phyloP scores from a whole-genome alignment of 2,329 filamentous ascomycete species.

The Sporothrix humicola region DNA sequence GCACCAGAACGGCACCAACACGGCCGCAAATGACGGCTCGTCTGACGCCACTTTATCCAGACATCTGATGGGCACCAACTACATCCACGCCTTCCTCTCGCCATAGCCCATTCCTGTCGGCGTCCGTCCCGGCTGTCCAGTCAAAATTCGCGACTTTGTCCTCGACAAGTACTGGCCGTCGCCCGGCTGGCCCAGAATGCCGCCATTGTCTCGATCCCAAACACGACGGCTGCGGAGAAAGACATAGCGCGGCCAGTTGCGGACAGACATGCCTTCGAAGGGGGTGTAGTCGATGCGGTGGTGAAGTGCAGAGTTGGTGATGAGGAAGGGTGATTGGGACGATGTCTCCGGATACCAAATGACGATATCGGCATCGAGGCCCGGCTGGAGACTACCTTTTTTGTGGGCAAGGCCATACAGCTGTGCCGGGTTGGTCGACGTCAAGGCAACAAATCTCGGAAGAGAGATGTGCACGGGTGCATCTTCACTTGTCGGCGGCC shows the following conservation, averaged over 20 bases:
- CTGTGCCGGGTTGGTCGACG: conserved; percentile 60
- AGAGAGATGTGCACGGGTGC: conserved; percentile 47
- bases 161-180: conserved; percentile 57
- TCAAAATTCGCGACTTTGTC: conserved; percentile 37
- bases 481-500: conserved; percentile 35
- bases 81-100: conserved; percentile 37
- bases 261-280: conserved; percentile 61
- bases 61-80: not conserved
- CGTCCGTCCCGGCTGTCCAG: conserved; percentile 37
- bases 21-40: not conserved
- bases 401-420: conserved; percentile 59
- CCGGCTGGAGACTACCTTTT: conserved; percentile 58
- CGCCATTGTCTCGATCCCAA: conserved; percentile 60
- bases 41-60: conserved; percentile 1
- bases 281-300: conserved; percentile 68
- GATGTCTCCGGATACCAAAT: conserved; percentile 60
- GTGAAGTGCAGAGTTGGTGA: conserved; percentile 58
- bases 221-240: conserved; percentile 62
- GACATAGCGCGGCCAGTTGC: conserved; percentile 66
- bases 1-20: not conserved
- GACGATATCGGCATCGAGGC: conserved; percentile 61
- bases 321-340: not conserved
- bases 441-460: conserved; percentile 60
- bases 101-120: conserved; percentile 34
- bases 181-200: conserved; percentile 55